A percentile compares a stretch with the other conserved stretches of the same genome.
Evolutionary conservation across 2,329 filamentous ascomycete genomes (phyloP).

Genomic region (Monilinia fructicola): DNA sequence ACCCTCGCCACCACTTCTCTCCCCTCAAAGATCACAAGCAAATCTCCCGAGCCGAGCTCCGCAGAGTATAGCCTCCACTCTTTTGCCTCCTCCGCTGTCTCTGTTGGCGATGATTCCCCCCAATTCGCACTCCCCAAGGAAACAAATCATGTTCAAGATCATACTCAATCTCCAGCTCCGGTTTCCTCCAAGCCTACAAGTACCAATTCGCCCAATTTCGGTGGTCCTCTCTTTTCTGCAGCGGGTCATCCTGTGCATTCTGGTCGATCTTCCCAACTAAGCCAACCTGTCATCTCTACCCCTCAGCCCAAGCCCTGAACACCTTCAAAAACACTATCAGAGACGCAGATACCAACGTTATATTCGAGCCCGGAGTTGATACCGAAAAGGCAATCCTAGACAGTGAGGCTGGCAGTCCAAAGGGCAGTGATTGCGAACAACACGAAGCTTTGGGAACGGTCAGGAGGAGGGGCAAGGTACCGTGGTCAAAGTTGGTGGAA

Average conservation of each 20-base stretch:
- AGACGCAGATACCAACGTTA: constrained; percentile 6
- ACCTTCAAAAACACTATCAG: not conserved
- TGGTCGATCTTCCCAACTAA: too few species aligned
- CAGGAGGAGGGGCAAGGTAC: too few species aligned
- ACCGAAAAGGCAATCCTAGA: not conserved
- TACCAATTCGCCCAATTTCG: not conserved
- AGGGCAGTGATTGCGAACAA: not conserved
- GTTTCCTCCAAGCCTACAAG: not conserved
- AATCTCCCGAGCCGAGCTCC: not conserved
- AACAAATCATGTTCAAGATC: too few species aligned
- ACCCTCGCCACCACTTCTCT: not conserved
- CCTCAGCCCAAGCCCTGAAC: not conserved
- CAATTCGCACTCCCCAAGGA: too few species aligned
- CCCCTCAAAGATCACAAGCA: not conserved
- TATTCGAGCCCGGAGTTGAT: not conserved
- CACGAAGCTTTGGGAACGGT: too few species aligned
- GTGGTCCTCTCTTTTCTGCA: not conserved
- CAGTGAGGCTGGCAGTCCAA: not conserved
- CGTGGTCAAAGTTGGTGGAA: not conserved
- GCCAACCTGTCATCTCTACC: fast-evolving
- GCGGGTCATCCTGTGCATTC: not conserved
- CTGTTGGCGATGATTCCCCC: not conserved
- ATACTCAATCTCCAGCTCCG: not conserved
- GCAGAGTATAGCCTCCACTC: constrained; percentile 19
- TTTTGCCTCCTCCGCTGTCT: constrained; percentile 4